Conservation (phyloP, 768 basidiomycete genomes). For the Sarcodon aspratus region DNA sequence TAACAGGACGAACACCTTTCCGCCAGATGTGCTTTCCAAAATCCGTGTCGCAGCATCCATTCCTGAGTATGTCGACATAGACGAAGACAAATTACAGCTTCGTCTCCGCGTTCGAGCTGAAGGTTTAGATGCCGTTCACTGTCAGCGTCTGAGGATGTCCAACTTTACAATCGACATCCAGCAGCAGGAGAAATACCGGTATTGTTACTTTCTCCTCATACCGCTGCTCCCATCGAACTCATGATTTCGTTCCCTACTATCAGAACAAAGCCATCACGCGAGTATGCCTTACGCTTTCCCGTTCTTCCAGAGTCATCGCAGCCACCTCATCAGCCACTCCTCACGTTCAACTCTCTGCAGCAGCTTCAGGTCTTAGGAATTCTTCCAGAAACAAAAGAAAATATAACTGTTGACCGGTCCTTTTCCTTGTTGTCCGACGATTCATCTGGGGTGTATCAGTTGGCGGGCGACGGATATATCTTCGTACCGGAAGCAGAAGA, state of each 20-base stretch:
- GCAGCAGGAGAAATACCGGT: slow-evolving; percentile 64
- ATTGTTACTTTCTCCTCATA: slow-evolving; percentile 10
- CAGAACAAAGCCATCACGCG: slow-evolving; percentile 31
- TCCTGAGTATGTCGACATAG: slow-evolving; percentile 39
- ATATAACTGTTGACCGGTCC: slow-evolving; percentile 27
- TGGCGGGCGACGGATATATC: slow-evolving; percentile 38
- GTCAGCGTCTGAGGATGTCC: slow-evolving; percentile 43
- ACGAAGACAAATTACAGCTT: slow-evolving; percentile 39
- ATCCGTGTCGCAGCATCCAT: slow-evolving; percentile 56
- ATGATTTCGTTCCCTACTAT: neutral
- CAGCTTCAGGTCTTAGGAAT: slow-evolving; percentile 39
- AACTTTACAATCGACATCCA: slow-evolving; percentile 45
- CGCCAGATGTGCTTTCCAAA: slow-evolving; percentile 42
- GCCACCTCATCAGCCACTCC: slow-evolving; percentile 53
- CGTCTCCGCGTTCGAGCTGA: slow-evolving; percentile 49
- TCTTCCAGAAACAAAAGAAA: slow-evolving; percentile 10
- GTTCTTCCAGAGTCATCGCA: slow-evolving; percentile 45
- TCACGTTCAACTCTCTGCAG: slow-evolving; percentile 37
- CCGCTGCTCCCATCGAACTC: neutral
- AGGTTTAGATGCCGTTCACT: slow-evolving; percentile 33
- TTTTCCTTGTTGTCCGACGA: slow-evolving; percentile 34
- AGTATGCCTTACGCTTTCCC: slow-evolving; percentile 37
- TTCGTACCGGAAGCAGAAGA: slow-evolving; percentile 23
- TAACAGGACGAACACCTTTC: slow-evolving; percentile 20
- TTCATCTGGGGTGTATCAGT: slow-evolving; percentile 32